A percentile compares a stretch with the other conserved stretches of the same genome.
Conservation (phyloP, 2,329 filamentous ascomycete genomes). For the Aspergillus sp. region DNA sequence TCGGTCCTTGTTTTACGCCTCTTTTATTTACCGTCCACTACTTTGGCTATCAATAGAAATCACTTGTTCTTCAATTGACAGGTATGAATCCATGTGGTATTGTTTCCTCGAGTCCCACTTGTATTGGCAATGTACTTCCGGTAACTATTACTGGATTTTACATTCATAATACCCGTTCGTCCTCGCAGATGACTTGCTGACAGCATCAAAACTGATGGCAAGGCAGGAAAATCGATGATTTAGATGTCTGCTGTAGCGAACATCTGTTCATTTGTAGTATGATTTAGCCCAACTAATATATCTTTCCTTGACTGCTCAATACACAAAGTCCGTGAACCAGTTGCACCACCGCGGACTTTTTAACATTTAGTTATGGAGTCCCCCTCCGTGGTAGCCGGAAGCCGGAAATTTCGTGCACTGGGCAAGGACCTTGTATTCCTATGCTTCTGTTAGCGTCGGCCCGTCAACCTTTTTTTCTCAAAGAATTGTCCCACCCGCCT, state of each 20-base stretch:
- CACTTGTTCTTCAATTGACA: constrained; percentile 1
- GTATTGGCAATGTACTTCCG: background rate
- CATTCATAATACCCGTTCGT: background rate
- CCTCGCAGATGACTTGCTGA: background rate
- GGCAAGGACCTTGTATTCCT: constrained; percentile 6
- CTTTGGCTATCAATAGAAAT: background rate
- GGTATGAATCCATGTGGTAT: constrained; percentile 6
- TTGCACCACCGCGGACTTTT: constrained; percentile 24
- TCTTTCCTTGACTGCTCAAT: no score
- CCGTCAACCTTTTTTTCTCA: constrained; percentile 17
- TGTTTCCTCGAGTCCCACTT: constrained; percentile 7
- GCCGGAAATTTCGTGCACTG: constrained; percentile 16
- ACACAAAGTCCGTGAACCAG: background rate
- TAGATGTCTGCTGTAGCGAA: background rate
- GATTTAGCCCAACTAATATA: no score
- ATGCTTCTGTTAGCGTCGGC: constrained; percentile 19
- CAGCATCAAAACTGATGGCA: background rate
- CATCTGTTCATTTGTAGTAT: background rate
- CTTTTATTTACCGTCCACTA: background rate
- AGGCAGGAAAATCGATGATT: background rate
- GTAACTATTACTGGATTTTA: background rate
- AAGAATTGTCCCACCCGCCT: constrained; percentile 18
- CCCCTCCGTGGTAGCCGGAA: constrained; percentile 1
- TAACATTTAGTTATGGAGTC: background rate
- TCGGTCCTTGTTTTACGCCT: background rate